phyloP scores from a whole-genome alignment of 345 rosid species.

The Psidium friedrichsthalianum region DNA sequence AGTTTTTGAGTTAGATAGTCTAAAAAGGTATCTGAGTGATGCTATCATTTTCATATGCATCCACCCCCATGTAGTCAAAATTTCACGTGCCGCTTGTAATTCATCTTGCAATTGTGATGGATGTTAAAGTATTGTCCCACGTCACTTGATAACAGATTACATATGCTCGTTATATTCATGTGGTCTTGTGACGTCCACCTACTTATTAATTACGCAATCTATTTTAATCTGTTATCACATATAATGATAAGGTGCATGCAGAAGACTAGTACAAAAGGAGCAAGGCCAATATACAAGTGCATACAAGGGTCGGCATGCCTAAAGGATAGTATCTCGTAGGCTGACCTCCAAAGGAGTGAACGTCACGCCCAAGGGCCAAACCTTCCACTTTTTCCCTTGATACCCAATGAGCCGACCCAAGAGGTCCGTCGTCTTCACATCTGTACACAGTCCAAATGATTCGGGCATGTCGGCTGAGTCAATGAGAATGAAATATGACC shows the following conservation, averaged over 20 bases:
- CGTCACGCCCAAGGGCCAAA: conserved; percentile 8
- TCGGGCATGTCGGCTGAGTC: background rate
- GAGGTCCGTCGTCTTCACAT: conserved; percentile 16
- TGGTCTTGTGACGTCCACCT: too few relatives aligned
- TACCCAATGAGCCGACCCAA: background rate
- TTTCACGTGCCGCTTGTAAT: too few relatives aligned
- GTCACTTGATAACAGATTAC: too few relatives aligned
- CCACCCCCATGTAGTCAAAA: background rate
- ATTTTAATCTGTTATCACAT: too few relatives aligned
- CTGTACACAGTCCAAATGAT: conserved; percentile 5
- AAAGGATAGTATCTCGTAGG: conserved; percentile 4
- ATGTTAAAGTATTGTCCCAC: too few relatives aligned
- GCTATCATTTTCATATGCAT: background rate
- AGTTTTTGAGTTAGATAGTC: background rate
- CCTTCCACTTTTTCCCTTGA: background rate
- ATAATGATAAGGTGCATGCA: too few relatives aligned
- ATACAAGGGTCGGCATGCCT: too few relatives aligned
- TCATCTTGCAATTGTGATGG: too few relatives aligned
- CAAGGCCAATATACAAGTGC: too few relatives aligned
- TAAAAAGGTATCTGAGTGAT: background rate
- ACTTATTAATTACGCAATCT: too few relatives aligned
- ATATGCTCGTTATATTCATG: too few relatives aligned
- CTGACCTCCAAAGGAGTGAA: conserved; percentile 15
- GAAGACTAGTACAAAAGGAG: too few relatives aligned
- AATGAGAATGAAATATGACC: background rate